These are phyloP conservation scores for Chamaecrista fasciculata DNA, from an alignment of 306 rosid species.

Conservation along the genomic window DNA sequence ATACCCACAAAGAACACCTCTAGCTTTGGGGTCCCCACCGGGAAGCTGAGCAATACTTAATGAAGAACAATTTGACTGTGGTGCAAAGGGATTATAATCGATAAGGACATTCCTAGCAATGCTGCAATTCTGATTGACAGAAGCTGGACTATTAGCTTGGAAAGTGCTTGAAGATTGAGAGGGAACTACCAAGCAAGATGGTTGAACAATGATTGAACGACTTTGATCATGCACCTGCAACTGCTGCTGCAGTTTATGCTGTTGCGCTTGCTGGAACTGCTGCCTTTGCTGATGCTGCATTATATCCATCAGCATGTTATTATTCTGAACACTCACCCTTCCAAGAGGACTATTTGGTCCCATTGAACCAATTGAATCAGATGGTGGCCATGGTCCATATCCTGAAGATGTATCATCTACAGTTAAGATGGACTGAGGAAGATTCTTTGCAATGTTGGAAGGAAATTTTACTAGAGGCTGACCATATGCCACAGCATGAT, in stretches of 20 bases:
- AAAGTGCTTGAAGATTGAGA: slow-evolving; percentile 47
- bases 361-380: slow-evolving; percentile 38
- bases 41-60: slow-evolving; percentile 36
- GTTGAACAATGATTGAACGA: slow-evolving; percentile 53
- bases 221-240: slow-evolving; percentile 40
- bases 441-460: slow-evolving; percentile 41
- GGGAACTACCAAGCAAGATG: slow-evolving; percentile 60
- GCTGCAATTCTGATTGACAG: slow-evolving; percentile 47
- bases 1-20: slow-evolving; percentile 37
- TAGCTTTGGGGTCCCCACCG: slow-evolving; percentile 36
- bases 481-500: slow-evolving; percentile 47
- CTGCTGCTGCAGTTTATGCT: slow-evolving; percentile 35
- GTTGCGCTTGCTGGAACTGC: slow-evolving; percentile 28
- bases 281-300: slow-evolving; percentile 38
- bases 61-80: slow-evolving; percentile 44
- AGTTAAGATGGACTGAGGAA: slow-evolving; percentile 41
- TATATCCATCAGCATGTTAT: slow-evolving; percentile 37
- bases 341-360: slow-evolving; percentile 38
- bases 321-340: slow-evolving; percentile 40
- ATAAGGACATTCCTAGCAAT: slow-evolving; percentile 38
- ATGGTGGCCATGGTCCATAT: slow-evolving; percentile 49
- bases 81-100: slow-evolving; percentile 49
- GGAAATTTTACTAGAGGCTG: slow-evolving; percentile 48
- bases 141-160: slow-evolving; percentile 41
- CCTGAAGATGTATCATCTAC: slow-evolving; percentile 45